Conservation (phyloP, 2,329 filamentous ascomycete species). For the Orbilia ellipsospora region DNA sequence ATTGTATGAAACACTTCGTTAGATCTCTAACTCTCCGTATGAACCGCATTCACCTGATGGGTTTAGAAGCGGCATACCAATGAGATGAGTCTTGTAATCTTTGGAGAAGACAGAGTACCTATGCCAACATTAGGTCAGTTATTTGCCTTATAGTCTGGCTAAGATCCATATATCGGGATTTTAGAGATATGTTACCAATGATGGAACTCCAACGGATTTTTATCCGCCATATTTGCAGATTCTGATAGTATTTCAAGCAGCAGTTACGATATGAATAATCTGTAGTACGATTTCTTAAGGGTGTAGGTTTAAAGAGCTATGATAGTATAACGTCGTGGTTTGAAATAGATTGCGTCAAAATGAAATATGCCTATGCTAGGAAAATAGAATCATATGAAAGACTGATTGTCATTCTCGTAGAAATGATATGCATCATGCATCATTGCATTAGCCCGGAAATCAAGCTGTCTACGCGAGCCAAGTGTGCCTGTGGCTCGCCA, state of each 20-base stretch:
- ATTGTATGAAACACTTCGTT: not conserved
- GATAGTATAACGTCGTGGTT: not conserved
- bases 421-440: conserved; percentile 17
- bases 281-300: not conserved
- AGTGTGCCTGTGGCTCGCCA: too few relatives aligned
- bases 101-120: conserved; percentile 53
- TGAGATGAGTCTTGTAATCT: conserved; percentile 39
- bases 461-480: not conserved
- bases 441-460: conserved; percentile 8
- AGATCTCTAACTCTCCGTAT: not conserved
- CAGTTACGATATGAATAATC: too few relatives aligned
- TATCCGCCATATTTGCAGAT: conserved; percentile 18
- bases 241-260: too few relatives aligned
- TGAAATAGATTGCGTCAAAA: not conserved
- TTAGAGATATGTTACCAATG: conserved; percentile 15
- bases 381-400: not conserved
- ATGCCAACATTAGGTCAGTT: not conserved
- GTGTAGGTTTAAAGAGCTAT: not conserved
- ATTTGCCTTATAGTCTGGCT: not conserved
- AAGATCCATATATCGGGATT: too few relatives aligned
- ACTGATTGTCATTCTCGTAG: not conserved
- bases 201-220: conserved; percentile 33
- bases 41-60: not conserved
- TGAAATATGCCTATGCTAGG: not conserved
- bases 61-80: not conserved